phyloP scores from a whole-genome alignment of 306 rosid species.

The Cucurbita pepo region DNA sequence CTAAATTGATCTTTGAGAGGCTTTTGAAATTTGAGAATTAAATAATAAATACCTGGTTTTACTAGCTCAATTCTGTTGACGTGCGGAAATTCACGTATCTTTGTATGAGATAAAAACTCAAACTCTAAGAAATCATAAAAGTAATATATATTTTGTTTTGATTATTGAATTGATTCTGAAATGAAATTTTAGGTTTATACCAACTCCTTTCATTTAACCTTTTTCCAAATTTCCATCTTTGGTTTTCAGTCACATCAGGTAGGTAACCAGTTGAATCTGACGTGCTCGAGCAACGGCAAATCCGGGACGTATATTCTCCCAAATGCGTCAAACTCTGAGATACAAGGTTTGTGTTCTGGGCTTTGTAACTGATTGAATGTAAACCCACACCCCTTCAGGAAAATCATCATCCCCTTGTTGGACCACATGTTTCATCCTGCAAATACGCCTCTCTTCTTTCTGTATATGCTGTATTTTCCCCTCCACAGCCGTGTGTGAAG shows the following conservation, averaged over 20 bases:
- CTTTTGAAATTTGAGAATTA: too few relatives aligned
- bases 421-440: not conserved
- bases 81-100: too few relatives aligned
- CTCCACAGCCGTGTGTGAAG: not conserved
- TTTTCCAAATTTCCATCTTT: not conserved
- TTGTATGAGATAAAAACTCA: too few relatives aligned
- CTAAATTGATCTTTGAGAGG: too few relatives aligned
- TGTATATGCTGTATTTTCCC: not conserved
- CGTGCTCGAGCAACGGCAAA: conserved; percentile 74
- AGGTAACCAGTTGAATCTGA: conserved; percentile 54
- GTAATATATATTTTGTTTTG: too few relatives aligned
- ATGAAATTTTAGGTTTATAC: too few relatives aligned
- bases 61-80: too few relatives aligned
- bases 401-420: not conserved
- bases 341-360: conserved; percentile 56
- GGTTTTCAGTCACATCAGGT: conserved; percentile 54
- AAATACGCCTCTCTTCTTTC: not conserved
- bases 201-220: not conserved
- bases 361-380: conserved; percentile 39
- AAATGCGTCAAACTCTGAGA: conserved; percentile 45
- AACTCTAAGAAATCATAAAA: too few relatives aligned
- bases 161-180: too few relatives aligned
- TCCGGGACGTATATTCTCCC: conserved; percentile 19
- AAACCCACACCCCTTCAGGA: not conserved
- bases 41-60: too few relatives aligned